phyloP scores from a whole-genome alignment of 2,329 filamentous ascomycete species.

The Ophiostoma sp. region DNA sequence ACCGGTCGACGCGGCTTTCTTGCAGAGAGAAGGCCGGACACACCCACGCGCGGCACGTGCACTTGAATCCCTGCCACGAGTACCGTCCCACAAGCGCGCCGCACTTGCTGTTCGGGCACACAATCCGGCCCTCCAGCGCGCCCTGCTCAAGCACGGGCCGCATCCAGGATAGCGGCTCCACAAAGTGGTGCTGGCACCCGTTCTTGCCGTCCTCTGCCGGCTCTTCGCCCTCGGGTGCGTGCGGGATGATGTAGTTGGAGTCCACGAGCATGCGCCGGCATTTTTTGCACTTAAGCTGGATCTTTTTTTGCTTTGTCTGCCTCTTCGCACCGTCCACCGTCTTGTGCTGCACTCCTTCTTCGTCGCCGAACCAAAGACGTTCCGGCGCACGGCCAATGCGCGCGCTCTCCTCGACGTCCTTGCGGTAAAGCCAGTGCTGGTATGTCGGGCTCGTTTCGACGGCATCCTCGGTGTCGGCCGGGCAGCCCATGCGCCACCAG shows the following conservation, averaged over 20 bases:
- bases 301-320: conserved; percentile 29
- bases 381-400: conserved; percentile 75
- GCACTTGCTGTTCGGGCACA: conserved; percentile 75
- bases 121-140: conserved; percentile 73
- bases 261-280: conserved; percentile 65
- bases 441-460: conserved; percentile 67
- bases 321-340: conserved; percentile 14
- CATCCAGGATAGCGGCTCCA: conserved; percentile 97
- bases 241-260: conserved; percentile 58
- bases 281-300: conserved; percentile 80
- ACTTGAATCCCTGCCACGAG: conserved; percentile 91
- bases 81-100: conserved; percentile 83
- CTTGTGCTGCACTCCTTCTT: conserved; percentile 40
- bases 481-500: conserved; percentile 82
- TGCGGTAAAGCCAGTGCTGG: conserved; percentile 61
- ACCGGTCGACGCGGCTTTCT: conserved; percentile 74
- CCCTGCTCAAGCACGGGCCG: conserved; percentile 72
- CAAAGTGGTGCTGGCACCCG: conserved; percentile 75
- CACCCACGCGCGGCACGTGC: conserved; percentile 85
- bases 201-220: conserved; percentile 5
- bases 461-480: conserved; percentile 48
- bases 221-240: conserved; percentile 38
- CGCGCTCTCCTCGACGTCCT: conserved; percentile 52
- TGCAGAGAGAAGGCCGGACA: conserved; percentile 85
- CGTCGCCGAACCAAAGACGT: conserved; percentile 77